Conservation (phyloP, 2,329 filamentous ascomycete genomes). For the Fusarium incarnatum region DNA sequence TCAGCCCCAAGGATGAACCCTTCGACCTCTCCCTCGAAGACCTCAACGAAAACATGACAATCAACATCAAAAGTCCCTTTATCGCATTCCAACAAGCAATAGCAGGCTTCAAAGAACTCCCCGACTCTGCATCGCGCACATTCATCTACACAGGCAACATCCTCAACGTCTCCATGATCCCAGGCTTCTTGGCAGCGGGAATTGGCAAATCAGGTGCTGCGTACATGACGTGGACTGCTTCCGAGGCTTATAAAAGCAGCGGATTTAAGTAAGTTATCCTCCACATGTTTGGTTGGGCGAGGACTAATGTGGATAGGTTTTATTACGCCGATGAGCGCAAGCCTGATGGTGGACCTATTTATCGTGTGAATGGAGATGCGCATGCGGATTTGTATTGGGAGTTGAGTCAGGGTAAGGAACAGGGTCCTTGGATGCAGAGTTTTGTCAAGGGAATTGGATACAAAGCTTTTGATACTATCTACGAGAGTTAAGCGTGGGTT, state of each 20-base stretch:
- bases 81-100: conserved; percentile 31
- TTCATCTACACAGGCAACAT: conserved; percentile 61
- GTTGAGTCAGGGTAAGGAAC: conserved; percentile 54
- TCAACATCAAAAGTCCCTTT: conserved; percentile 29
- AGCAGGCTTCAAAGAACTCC: conserved; percentile 42
- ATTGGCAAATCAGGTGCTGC: conserved; percentile 55
- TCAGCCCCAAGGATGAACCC: conserved; percentile 14
- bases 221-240: conserved; percentile 48
- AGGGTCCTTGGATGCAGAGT: conserved; percentile 60
- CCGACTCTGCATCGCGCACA: conserved; percentile 48
- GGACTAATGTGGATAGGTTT: conserved; percentile 53
- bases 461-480: conserved; percentile 21
- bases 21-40: conserved; percentile 23
- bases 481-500: no score
- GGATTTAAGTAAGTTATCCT: conserved; percentile 51
- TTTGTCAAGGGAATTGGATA: conserved; percentile 59
- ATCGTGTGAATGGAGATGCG: conserved; percentile 53
- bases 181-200: conserved; percentile 52
- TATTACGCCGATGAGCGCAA: conserved; percentile 64
- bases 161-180: conserved; percentile 50
- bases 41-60: conserved; percentile 16
- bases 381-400: conserved; percentile 56
- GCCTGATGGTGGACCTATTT: conserved; percentile 51
- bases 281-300: not conserved
- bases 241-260: conserved; percentile 49